These are phyloP conservation scores for Pseudozyma tsukubaensis DNA, from an alignment of 1,284 basidiomycete species.

Conservation along the genomic window DNA sequence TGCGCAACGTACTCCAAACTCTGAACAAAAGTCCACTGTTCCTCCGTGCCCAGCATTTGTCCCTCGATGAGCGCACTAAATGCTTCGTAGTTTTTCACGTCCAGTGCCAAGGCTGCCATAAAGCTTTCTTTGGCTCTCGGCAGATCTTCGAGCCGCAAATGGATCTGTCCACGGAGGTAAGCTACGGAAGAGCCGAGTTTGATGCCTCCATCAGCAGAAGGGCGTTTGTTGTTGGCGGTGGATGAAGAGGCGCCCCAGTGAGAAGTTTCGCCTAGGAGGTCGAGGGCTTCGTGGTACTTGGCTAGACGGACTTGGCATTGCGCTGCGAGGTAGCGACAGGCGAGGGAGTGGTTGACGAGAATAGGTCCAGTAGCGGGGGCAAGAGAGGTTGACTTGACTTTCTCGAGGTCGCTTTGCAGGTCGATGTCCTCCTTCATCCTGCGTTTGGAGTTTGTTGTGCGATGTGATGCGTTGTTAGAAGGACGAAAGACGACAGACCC, in stretches of 20 bases:
- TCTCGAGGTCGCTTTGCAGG: conserved; percentile 37
- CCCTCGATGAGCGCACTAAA: conserved; percentile 90
- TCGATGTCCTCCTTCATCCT: conserved; percentile 9
- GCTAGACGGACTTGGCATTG: conserved; percentile 93
- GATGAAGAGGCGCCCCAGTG: conserved; percentile 41
- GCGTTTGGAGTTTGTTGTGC: background rate
- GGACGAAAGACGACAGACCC: conserved; percentile 17
- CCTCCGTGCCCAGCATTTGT: conserved; percentile 72
- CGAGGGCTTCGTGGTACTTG: conserved; percentile 90
- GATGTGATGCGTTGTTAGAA: too few relatives aligned
- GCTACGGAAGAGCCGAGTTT: conserved; percentile 75
- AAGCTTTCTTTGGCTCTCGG: conserved; percentile 91
- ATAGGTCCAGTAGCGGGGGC: conserved; percentile 48
- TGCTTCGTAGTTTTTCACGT: conserved; percentile 97
- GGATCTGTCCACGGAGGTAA: conserved; percentile 88
- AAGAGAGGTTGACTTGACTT: conserved; percentile 28
- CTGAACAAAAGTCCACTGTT: conserved; percentile 91
- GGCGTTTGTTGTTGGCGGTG: conserved; percentile 41
- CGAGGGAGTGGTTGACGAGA: conserved; percentile 60
- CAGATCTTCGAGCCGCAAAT: conserved; percentile 89
- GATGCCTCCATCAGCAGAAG: conserved; percentile 68
- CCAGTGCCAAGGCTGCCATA: conserved; percentile 91
- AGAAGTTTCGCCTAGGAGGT: conserved; percentile 79
- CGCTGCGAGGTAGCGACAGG: conserved; percentile 74
- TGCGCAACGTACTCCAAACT: conserved; percentile 84